phyloP scores from a whole-genome alignment of 495 filamentous ascomycete species.

The Trichoderma erinaceum region DNA sequence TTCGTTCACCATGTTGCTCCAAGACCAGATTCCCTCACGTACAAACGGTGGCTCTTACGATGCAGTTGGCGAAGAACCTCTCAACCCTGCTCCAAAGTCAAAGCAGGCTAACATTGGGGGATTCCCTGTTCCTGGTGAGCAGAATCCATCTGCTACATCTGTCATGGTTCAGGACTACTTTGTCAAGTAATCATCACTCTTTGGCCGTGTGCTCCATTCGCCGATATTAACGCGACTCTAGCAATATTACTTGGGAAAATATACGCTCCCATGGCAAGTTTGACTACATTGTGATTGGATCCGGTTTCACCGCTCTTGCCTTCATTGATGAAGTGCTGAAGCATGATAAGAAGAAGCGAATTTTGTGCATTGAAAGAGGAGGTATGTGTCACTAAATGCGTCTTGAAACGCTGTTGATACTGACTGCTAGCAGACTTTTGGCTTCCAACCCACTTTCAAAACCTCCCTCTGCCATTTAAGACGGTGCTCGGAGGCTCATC shows the following conservation, averaged over 20 bases:
- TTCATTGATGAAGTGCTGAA: not conserved
- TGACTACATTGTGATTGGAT: not conserved
- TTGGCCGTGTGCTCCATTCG: not conserved
- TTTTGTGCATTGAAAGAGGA: not conserved
- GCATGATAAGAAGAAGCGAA: not conserved
- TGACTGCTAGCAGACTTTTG: not conserved
- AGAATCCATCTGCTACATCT: not conserved
- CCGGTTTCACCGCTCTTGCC: not conserved
- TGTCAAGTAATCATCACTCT: not conserved
- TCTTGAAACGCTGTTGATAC: not conserved
- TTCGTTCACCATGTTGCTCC: not conserved
- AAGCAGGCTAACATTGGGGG: not conserved
- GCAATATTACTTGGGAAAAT: not conserved
- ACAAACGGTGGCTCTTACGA: not conserved
- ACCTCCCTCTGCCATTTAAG: not conserved
- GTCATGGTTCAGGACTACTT: not conserved
- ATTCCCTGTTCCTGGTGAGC: not conserved
- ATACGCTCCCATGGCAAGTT: not conserved
- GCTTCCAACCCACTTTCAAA: not conserved
- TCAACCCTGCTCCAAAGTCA: not conserved
- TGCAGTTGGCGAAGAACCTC: not conserved
- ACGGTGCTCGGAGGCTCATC: not conserved
- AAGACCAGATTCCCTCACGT: not conserved
- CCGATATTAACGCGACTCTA: not conserved
- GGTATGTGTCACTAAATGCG: not conserved